Evolutionary conservation across 306 rosid species (phyloP).

Genomic region (Acacia melanoxylon): DNA sequence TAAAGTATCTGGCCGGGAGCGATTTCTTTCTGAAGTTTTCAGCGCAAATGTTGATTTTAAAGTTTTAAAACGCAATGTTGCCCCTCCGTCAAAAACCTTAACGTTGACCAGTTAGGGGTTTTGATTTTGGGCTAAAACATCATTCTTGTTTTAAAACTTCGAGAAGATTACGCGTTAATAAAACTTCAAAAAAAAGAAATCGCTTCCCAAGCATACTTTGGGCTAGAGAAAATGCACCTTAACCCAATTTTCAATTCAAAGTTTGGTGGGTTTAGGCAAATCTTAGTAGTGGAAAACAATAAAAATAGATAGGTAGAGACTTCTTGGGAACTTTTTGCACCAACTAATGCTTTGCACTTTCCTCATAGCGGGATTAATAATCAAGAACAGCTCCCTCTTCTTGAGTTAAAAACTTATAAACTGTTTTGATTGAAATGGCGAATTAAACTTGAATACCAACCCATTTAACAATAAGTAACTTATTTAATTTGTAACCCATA

Average conservation of each 20-base stretch:
- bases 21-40: no score
- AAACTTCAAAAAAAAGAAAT: no score
- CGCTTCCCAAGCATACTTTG: no score
- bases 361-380: neutral
- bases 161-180: no score
- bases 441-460: neutral
- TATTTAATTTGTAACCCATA: neutral
- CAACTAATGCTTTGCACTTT: neutral
- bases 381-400: neutral
- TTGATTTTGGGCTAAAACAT: no score
- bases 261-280: neutral
- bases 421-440: neutral
- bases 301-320: neutral
- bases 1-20: no score
- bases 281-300: neutral
- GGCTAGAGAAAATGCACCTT: no score
- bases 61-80: no score
- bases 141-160: no score
- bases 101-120: no score
- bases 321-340: neutral
- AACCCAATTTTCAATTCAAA: neutral
- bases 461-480: neutral
- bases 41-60: no score
- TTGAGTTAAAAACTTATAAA: neutral
- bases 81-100: no score